Evolutionary conservation across 176 grass and related monocot species (phyloP).

Genomic region (Zea luxurians): DNA sequence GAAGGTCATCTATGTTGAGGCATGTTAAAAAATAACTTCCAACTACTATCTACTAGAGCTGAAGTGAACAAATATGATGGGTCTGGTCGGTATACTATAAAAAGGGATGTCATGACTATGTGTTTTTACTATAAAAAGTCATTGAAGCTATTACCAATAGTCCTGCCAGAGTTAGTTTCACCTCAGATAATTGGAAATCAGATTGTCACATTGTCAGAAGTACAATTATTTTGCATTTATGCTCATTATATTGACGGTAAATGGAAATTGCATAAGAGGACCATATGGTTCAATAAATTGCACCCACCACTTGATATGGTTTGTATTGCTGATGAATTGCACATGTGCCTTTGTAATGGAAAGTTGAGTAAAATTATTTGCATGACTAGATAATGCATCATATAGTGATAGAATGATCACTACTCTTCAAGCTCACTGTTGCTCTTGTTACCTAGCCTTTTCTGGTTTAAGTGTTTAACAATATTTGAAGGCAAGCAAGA

Average conservation of each 20-base stretch:
- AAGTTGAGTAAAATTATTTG: too few species aligned
- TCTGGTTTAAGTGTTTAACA: not conserved
- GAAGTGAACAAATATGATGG: too few species aligned
- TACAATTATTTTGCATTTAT: not conserved
- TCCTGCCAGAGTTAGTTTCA: slow-evolving; percentile 2
- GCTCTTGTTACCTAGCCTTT: not conserved
- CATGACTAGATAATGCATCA: not conserved
- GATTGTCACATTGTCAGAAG: not conserved
- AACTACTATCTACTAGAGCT: too few species aligned
- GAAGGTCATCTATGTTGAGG: too few species aligned
- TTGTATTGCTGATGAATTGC: not conserved
- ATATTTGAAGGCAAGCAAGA: not conserved
- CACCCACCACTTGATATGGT: not conserved
- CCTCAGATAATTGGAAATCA: not conserved
- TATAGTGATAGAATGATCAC: not conserved
- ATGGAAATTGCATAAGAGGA: not conserved
- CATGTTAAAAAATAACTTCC: too few species aligned
- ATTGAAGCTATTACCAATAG: not conserved
- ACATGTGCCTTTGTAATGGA: not conserved
- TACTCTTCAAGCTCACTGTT: not conserved
- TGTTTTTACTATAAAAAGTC: not conserved
- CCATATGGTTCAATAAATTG: not conserved
- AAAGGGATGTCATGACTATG: too few species aligned
- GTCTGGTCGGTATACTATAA: too few species aligned
- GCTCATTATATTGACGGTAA: not conserved